phyloP scores from a whole-genome alignment of 768 basidiomycete species.

The Pulveroboletus sp. region DNA sequence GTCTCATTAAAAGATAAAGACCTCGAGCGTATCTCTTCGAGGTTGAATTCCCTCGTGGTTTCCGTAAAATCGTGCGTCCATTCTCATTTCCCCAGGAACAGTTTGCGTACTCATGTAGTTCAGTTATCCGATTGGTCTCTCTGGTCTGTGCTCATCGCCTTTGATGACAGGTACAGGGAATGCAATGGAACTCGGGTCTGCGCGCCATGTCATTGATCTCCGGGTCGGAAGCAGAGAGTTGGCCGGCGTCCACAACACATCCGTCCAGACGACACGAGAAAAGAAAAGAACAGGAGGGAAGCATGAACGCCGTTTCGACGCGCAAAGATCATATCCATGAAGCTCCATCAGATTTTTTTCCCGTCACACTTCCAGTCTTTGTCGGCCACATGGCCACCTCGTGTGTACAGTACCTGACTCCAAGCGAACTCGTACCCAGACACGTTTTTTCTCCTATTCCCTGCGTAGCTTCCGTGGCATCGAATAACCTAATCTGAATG shows the following conservation, averaged over 20 bases:
- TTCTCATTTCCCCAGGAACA: not conserved
- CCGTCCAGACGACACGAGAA: too few species aligned
- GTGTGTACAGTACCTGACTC: not conserved
- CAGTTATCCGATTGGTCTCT: not conserved
- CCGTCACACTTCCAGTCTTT: not conserved
- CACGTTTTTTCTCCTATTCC: not conserved
- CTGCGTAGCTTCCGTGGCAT: not conserved
- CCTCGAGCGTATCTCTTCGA: not conserved
- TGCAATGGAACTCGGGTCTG: not conserved
- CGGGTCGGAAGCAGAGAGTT: not conserved
- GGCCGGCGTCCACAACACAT: too few species aligned
- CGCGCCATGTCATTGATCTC: not conserved
- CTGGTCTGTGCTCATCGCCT: constrained; percentile 3
- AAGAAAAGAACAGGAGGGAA: not conserved
- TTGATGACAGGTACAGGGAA: not conserved
- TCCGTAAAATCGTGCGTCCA: not conserved
- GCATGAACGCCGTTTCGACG: not conserved
- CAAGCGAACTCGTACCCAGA: not conserved
- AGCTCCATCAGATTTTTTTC: not conserved
- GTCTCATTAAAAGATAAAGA: not conserved
- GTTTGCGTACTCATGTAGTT: not conserved
- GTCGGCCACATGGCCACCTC: not conserved
- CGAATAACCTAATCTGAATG: not conserved
- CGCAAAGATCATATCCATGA: not conserved
- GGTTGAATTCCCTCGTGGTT: not conserved